Conservation (phyloP, 805 yeast genomes). For the Osmozyma mogii region DNA sequence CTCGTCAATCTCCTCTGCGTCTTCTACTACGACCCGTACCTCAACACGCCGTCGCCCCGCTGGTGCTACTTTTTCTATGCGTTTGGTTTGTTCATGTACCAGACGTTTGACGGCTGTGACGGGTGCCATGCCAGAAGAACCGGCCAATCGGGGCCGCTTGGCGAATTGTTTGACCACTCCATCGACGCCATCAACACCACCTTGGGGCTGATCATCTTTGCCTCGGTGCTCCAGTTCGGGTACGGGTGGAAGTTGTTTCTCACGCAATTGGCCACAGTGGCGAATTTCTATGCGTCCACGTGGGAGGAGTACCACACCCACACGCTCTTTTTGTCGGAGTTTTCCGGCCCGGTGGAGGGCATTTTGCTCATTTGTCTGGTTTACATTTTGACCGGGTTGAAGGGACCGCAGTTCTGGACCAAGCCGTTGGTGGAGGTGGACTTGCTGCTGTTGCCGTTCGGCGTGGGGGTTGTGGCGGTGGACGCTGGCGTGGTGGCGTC, state of each 20-base stretch:
- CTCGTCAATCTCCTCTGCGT: conserved; percentile 55
- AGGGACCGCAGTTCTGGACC: conserved; percentile 68
- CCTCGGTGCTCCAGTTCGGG: conserved; percentile 72
- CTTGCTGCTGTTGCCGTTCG: conserved; percentile 24
- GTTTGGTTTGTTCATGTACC: conserved; percentile 78
- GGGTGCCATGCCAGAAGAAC: conserved; percentile 94
- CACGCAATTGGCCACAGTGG: conserved; percentile 64
- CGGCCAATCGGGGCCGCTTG: conserved; percentile 91
- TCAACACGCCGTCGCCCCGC: conserved; percentile 51
- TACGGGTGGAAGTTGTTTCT: conserved; percentile 52
- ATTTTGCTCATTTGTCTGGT: conserved; percentile 53
- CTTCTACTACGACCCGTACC: conserved; percentile 64
- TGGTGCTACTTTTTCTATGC: conserved; percentile 79
- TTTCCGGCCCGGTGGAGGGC: conserved; percentile 96
- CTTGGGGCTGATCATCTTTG: conserved; percentile 64
- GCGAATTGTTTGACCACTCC: conserved; percentile 92
- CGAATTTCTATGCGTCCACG: conserved; percentile 81
- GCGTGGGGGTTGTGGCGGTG: conserved; percentile 27
- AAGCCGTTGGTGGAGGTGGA: conserved; percentile 32
- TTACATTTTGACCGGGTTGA: conserved; percentile 54
- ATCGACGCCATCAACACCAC: conserved; percentile 70
- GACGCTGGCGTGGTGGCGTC: too few species aligned
- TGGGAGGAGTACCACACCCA: conserved; percentile 97
- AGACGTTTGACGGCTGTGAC: conserved; percentile 94
- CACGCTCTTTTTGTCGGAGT: conserved; percentile 62